These are phyloP conservation scores for Camillea tinctor DNA, from an alignment of 2,329 filamentous ascomycete species.

Conservation along the genomic window DNA sequence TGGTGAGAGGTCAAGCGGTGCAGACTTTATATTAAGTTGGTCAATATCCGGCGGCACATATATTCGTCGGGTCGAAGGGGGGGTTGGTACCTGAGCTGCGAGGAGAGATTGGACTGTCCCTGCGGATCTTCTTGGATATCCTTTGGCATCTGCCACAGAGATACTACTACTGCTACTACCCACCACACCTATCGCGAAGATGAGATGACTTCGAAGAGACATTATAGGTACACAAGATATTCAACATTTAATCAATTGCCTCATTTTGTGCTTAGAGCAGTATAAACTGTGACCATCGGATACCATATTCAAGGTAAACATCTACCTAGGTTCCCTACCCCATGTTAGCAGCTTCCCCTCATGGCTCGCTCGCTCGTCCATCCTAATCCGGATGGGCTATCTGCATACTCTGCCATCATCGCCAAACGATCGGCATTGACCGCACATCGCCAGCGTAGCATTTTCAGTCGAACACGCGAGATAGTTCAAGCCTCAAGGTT, in stretches of 20 bases:
- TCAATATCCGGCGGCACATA: not conserved
- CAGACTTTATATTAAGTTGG: slow-evolving; percentile 21
- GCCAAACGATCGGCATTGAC: not conserved
- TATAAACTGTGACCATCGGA: not conserved
- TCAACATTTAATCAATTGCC: not conserved
- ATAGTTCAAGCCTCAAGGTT: too few relatives aligned
- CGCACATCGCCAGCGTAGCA: not conserved
- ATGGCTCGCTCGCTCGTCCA: not conserved
- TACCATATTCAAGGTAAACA: not conserved
- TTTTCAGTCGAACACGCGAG: not conserved
- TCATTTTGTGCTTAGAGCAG: not conserved
- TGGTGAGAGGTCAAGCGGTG: slow-evolving; percentile 32
- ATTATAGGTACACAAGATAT: not conserved
- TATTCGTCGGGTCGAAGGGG: too few relatives aligned
- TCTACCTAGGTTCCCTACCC: not conserved
- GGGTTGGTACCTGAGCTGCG: not conserved
- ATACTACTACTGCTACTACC: not conserved
- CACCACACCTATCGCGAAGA: not conserved
- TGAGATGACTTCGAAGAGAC: not conserved
- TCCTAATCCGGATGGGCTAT: not conserved
- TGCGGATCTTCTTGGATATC: not conserved
- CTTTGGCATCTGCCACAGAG: not conserved
- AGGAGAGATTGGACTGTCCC: not conserved
- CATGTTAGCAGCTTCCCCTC: not conserved
- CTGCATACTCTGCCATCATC: not conserved